A percentile compares a stretch with the other conserved stretches of the same genome.
Evolutionary conservation across 768 basidiomycete species (phyloP).

Genomic region (Leccinellum rugosiceps): DNA sequence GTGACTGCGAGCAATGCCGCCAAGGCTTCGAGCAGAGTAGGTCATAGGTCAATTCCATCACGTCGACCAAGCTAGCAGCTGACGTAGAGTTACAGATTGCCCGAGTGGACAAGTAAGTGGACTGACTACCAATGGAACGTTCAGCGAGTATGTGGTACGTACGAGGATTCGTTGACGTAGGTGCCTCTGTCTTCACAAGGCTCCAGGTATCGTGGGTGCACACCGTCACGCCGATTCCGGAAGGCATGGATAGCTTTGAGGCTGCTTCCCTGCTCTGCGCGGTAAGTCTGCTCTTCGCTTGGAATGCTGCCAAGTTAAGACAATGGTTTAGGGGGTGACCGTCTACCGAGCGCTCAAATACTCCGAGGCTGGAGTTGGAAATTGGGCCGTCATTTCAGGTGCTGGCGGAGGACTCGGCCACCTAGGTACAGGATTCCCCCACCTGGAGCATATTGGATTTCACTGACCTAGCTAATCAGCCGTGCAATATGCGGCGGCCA

Average conservation of each 20-base stretch:
- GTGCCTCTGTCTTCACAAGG: neutral
- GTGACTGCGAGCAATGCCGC: constrained; percentile 73
- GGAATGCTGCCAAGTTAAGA: too few relatives aligned
- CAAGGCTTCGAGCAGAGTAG: constrained; percentile 76
- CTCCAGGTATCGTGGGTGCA: constrained; percentile 62
- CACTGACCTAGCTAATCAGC: constrained; percentile 36
- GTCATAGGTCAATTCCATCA: constrained; percentile 18
- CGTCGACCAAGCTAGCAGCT: neutral
- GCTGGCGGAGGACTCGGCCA: constrained; percentile 84
- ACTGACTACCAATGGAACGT: constrained; percentile 75
- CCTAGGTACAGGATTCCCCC: constrained; percentile 44
- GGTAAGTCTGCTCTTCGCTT: constrained; percentile 28
- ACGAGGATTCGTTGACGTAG: neutral
- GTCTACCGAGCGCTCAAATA: constrained; percentile 85
- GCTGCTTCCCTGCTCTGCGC: constrained; percentile 80
- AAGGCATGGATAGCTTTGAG: constrained; percentile 56
- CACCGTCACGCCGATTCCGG: constrained; percentile 79
- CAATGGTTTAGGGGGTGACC: constrained; percentile 59
- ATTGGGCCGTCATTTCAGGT: constrained; percentile 76
- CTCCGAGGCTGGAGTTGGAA: constrained; percentile 57
- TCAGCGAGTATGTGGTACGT: constrained; percentile 61
- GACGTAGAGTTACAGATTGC: constrained; percentile 46
- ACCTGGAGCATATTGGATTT: too few relatives aligned
- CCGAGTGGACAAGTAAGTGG: constrained; percentile 58
- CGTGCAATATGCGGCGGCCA: constrained; percentile 74